phyloP scores from a whole-genome alignment of 352 stramenopile species.

The Globisporangium solare region DNA sequence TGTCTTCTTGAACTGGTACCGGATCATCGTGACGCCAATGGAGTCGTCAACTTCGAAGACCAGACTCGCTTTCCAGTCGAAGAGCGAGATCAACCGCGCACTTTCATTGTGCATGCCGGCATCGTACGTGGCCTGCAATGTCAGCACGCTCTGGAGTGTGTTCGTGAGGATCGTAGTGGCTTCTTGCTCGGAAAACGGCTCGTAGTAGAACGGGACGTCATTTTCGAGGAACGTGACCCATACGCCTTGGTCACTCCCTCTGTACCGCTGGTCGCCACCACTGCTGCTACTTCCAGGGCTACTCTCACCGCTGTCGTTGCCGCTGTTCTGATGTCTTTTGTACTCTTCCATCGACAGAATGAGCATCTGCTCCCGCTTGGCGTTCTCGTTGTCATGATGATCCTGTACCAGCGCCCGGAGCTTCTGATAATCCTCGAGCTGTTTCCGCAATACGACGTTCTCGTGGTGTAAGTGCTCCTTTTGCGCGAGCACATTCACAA shows the following conservation, averaged over 20 bases:
- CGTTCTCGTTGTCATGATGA: background rate
- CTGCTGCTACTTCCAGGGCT: background rate
- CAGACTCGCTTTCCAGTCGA: background rate
- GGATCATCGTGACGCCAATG: conserved; percentile 2
- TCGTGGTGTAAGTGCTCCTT: conserved; percentile 14
- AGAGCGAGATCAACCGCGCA: conserved; percentile 1
- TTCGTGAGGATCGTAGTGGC: background rate
- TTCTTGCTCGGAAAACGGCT: conserved; percentile 2
- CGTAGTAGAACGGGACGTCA: conserved; percentile 10
- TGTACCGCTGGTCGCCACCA: background rate
- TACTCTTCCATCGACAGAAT: background rate
- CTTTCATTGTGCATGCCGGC: background rate
- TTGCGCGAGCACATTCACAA: background rate
- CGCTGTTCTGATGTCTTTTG: background rate
- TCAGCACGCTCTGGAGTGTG: conserved; percentile 2
- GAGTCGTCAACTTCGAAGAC: background rate
- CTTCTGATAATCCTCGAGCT: conserved; percentile 10
- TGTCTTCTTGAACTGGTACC: conserved; percentile 8
- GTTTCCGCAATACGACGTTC: conserved; percentile 15
- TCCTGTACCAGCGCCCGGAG: background rate
- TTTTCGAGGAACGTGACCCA: conserved; percentile 4
- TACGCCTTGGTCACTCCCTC: background rate
- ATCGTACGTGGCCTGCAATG: background rate
- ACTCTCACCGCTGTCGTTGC: background rate
- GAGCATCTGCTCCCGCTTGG: background rate